phyloP scores from a whole-genome alignment of 805 yeast species.

The Candida nemodendra region DNA sequence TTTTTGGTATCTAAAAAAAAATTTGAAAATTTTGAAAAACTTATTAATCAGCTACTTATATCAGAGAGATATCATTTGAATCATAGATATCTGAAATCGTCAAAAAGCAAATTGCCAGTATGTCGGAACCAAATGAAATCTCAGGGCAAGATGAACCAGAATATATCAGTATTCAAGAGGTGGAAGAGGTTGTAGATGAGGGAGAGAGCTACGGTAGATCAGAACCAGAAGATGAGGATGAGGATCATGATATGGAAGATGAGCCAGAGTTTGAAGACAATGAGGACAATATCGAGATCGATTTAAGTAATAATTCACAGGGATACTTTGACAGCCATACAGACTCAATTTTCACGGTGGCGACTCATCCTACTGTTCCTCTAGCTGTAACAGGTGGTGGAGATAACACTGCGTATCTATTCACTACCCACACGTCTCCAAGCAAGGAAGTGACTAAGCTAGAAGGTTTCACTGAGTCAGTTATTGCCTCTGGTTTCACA shows the following conservation, averaged over 20 bases:
- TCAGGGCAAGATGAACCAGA: conserved; percentile 28
- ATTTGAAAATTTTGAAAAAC: too few relatives aligned
- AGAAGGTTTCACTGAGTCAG: conserved; percentile 83
- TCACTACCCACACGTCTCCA: conserved; percentile 90
- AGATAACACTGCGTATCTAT: conserved; percentile 81
- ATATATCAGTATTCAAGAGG: conserved; percentile 29
- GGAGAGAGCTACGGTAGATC: conserved; percentile 44
- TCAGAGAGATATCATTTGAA: too few relatives aligned
- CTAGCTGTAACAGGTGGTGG: conserved; percentile 93
- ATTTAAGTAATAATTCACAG: conserved; percentile 85
- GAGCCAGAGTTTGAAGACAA: conserved; percentile 40
- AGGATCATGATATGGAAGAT: conserved; percentile 38
- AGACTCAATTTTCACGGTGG: conserved; percentile 83
- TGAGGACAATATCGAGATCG: conserved; percentile 66
- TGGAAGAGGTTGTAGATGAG: conserved; percentile 33
- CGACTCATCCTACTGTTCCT: conserved; percentile 82
- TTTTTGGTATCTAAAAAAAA: too few relatives aligned
- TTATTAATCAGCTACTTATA: too few relatives aligned
- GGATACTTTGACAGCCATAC: conserved; percentile 86
- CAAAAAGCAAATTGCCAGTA: too few relatives aligned
- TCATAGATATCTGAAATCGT: too few relatives aligned
- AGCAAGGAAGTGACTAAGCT: conserved; percentile 77
- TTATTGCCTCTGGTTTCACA: conserved; percentile 80
- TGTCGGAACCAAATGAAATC: conserved; percentile 1
- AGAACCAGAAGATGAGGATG: conserved; percentile 38